Percentiles rank a stretch among this genome's conserved stretches.
These are phyloP conservation scores for Microdochium nivale DNA, from an alignment of 2,329 filamentous ascomycete species.

Conservation along the genomic window DNA sequence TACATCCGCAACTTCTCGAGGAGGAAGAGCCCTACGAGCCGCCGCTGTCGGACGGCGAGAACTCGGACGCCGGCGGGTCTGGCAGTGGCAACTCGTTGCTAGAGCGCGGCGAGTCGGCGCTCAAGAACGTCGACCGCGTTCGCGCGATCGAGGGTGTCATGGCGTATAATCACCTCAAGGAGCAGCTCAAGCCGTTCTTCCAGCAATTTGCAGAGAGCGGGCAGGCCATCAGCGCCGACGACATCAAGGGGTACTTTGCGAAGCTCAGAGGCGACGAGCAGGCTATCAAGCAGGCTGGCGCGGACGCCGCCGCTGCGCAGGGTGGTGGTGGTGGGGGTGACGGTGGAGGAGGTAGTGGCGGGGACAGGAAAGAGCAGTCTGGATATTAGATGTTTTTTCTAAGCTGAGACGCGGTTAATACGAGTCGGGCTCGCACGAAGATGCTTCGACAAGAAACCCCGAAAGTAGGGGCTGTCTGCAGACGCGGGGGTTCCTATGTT, in stretches of 20 bases:
- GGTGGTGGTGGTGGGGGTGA: slow-evolving; percentile 14
- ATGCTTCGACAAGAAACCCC: no score
- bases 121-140: slow-evolving; percentile 88
- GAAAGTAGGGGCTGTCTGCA: no score
- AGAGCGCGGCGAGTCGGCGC: slow-evolving; percentile 84
- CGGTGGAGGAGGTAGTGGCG: slow-evolving; percentile 23
- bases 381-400: slow-evolving; percentile 43
- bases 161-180: slow-evolving; percentile 94
- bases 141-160: slow-evolving; percentile 93
- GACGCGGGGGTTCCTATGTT: no score
- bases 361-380: slow-evolving; percentile 40
- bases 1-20: slow-evolving; percentile 76
- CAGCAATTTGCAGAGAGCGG: slow-evolving; percentile 91
- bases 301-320: slow-evolving; percentile 30
- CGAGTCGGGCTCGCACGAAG: no score
- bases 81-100: slow-evolving; percentile 57
- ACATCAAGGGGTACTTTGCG: slow-evolving; percentile 95
- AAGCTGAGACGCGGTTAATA: no score
- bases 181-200: slow-evolving; percentile 91
- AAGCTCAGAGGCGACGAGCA: slow-evolving; percentile 83
- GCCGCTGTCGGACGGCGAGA: slow-evolving; percentile 54
- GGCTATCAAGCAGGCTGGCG: slow-evolving; percentile 56
- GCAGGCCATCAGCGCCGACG: slow-evolving; percentile 79
- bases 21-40: slow-evolving; percentile 94
- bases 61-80: neutral